Evolutionary conservation across 345 rosid species (phyloP).

Genomic region (Adansonia digitata): DNA sequence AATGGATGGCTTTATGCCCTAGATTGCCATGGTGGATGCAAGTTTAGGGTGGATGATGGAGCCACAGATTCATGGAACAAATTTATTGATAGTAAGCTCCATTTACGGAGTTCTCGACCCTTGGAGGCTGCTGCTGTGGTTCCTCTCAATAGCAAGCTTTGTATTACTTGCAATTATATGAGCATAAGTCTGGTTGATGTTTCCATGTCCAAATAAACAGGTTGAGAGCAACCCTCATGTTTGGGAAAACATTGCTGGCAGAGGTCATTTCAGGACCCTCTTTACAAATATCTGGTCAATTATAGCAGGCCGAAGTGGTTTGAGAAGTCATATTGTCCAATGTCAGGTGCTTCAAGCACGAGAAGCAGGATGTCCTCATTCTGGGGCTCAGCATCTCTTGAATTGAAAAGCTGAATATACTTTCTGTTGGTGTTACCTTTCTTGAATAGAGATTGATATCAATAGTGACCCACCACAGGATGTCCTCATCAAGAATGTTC

Average conservation of each 20-base stretch:
- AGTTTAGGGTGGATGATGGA: slow-evolving; percentile 70
- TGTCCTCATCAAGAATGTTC: background rate
- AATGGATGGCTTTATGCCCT: slow-evolving; percentile 75
- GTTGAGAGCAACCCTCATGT: slow-evolving; percentile 58
- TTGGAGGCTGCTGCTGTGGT: slow-evolving; percentile 95
- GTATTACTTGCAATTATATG: slow-evolving; percentile 92
- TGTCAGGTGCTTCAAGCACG: slow-evolving; percentile 96
- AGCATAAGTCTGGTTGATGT: slow-evolving; percentile 92
- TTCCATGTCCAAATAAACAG: slow-evolving; percentile 56
- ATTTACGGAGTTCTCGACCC: slow-evolving; percentile 71
- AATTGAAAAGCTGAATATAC: slow-evolving; percentile 9
- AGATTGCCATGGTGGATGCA: slow-evolving; percentile 93
- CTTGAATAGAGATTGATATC: slow-evolving; percentile 15
- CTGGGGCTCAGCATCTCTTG: slow-evolving; percentile 14
- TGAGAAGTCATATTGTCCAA: slow-evolving; percentile 84
- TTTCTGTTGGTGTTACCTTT: background rate
- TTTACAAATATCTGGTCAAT: slow-evolving; percentile 83
- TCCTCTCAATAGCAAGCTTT: slow-evolving; percentile 74
- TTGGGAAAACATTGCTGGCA: slow-evolving; percentile 86
- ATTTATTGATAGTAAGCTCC: slow-evolving; percentile 83
- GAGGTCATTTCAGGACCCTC: slow-evolving; percentile 72
- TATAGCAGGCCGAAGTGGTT: slow-evolving; percentile 84
- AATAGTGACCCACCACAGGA: slow-evolving; percentile 4
- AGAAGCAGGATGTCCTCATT: slow-evolving; percentile 22
- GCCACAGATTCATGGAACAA: slow-evolving; percentile 74